Base-by-base conservation (phyloP, 352 stramenopile species). In the Globisporangium recalcitrans region DNA sequence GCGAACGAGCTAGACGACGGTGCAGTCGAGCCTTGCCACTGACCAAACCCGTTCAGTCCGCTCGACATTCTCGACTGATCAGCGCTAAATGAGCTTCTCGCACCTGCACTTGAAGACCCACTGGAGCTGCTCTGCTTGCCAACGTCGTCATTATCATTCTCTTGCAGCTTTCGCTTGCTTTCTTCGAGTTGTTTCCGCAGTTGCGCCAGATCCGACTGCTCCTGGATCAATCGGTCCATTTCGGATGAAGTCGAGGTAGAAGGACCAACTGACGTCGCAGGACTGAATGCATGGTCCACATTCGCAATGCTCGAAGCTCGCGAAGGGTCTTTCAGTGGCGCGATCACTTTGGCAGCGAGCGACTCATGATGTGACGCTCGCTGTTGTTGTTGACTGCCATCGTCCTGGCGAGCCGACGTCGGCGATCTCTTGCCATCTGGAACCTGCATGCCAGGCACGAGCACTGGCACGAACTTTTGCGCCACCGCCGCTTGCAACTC, bases 181-280 rank as follows among this genome's bases (percentile, higher is more conserved):
- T 88, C 81, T 70, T 92, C 81, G 6, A 90, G 63, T 32, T 90
- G 67, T n/a, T 77, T 66, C 21, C 71, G 81, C 54, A 90, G 57
- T 34, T 73, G 66, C 13, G 77, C 80, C 44, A 92, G 65, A 22
- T 89, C 83, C 7, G 74, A 81, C 57, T 92, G 83, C 22, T 92
- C 74, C 49, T 90, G 87, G 65, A 87, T 85, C 44, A 92, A 27
- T 6, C 63, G 70, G 26, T 87, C 77, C 66, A 85, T 79, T 32
- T 89, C 79, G 0, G 56, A 71, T 36, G 80, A 80, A 14, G 77
- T 46, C 10, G 63, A 65, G 6, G 52, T 21, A 14, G 51, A 53
- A 53, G 22, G 4, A n/a, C 51, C 11, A n/a, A 14, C 13, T n/a
- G 29, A 11, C 26, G 67, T 32, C 16, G 16, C 6, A 22, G 38